These are phyloP conservation scores for Pythium aquatile DNA, from an alignment of 352 stramenopile species.

Conservation along the genomic window DNA sequence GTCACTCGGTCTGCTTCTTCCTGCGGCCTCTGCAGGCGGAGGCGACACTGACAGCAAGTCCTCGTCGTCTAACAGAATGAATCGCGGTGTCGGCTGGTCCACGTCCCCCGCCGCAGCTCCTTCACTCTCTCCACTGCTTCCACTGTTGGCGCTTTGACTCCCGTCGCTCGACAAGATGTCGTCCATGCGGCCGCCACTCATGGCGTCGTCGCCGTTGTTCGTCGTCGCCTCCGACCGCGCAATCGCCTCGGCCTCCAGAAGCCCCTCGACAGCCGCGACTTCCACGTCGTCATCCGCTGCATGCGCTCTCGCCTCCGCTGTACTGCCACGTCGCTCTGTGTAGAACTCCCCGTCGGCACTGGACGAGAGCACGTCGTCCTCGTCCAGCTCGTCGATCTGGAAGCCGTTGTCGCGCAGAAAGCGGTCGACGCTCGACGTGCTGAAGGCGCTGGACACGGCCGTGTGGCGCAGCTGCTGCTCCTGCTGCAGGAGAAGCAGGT, in stretches of 20 bases:
- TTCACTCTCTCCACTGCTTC: slow-evolving; percentile 18
- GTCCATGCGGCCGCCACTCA: not conserved
- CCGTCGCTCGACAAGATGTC: slow-evolving; percentile 38
- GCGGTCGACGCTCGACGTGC: slow-evolving; percentile 72
- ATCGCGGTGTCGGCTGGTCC: slow-evolving; percentile 40
- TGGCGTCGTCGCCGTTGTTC: slow-evolving; percentile 1
- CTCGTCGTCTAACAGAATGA: slow-evolving; percentile 60
- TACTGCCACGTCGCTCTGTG: not conserved
- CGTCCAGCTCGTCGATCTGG: slow-evolving; percentile 37
- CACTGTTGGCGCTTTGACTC: slow-evolving; percentile 20
- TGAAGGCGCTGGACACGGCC: slow-evolving; percentile 34
- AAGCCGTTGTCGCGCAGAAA: slow-evolving; percentile 82
- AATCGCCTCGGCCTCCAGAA: slow-evolving; percentile 9
- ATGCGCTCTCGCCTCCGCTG: not conserved
- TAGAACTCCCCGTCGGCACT: slow-evolving; percentile 16
- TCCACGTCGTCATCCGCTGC: not conserved
- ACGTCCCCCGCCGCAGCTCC: slow-evolving; percentile 16
- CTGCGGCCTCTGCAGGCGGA: slow-evolving; percentile 8
- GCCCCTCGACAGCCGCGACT: slow-evolving; percentile 1
- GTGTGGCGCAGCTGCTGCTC: slow-evolving; percentile 16
- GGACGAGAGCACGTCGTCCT: slow-evolving; percentile 36
- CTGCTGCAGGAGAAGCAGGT: slow-evolving; percentile 19
- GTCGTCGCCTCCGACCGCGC: slow-evolving; percentile 33
- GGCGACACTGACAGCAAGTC: slow-evolving; percentile 37
- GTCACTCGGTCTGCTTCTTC: not conserved